Evolutionary conservation across 2,329 filamentous ascomycete species (phyloP).

Genomic region (Colletotrichum kahawae): DNA sequence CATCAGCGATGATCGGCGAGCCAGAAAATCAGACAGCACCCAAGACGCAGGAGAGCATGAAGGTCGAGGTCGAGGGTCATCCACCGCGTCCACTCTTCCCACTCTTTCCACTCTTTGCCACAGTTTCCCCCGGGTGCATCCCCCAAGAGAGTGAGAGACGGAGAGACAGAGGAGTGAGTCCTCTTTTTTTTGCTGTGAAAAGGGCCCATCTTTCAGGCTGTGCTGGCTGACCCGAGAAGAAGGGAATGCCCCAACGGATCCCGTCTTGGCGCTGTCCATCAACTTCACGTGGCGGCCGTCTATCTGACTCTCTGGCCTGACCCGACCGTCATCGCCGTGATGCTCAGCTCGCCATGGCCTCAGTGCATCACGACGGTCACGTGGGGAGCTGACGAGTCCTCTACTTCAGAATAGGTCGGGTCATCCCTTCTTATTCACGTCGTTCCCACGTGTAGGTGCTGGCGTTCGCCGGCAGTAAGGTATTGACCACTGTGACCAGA

Average conservation of each 20-base stretch:
- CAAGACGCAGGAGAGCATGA: not conserved
- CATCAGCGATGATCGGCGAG: conserved; percentile 11
- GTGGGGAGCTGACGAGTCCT: conserved; percentile 9
- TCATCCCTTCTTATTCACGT: conserved; percentile 1
- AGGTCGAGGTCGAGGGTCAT: not conserved
- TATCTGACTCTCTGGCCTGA: not conserved
- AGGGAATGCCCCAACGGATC: not conserved
- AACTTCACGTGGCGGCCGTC: not conserved
- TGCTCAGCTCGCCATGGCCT: not conserved
- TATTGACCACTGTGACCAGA: not conserved
- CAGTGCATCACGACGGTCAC: not conserved
- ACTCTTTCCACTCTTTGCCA: not conserved
- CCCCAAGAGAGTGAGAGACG: not conserved
- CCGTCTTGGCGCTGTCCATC: conserved; percentile 10
- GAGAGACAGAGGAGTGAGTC: not conserved
- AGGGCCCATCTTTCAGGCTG: not conserved
- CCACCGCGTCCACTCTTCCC: not conserved
- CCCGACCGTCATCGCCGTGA: not conserved
- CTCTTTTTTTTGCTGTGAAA: not conserved
- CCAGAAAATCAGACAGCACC: conserved; percentile 9
- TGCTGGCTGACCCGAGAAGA: not conserved
- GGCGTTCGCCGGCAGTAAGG: not conserved
- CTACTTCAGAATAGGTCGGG: conserved; percentile 11
- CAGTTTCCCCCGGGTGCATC: not conserved
- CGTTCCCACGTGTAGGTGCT: not conserved